A percentile compares a stretch with the other conserved stretches of the same genome.
Evolutionary conservation across 805 yeast genomes (phyloP).

Genomic region (Myxozyma vanderwaltii): DNA sequence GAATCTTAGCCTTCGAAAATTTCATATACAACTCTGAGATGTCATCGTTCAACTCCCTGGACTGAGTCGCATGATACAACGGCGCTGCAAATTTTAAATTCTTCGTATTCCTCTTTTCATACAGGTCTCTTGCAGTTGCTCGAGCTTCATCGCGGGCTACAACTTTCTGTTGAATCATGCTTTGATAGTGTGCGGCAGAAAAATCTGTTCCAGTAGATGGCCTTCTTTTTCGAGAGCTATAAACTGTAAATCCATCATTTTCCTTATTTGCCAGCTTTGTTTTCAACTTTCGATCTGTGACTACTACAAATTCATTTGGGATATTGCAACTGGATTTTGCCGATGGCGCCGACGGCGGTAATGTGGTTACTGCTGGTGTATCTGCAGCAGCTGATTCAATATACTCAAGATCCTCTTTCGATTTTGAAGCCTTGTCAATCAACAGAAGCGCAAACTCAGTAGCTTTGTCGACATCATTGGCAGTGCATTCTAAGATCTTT

Average conservation of each 20-base stretch:
- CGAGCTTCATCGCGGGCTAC: conserved; percentile 10
- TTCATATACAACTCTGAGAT: conserved; percentile 5
- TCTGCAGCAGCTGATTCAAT: not conserved
- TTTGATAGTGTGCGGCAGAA: not conserved
- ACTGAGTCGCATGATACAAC: not conserved
- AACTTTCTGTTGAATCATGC: not conserved
- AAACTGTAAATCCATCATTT: too few relatives aligned
- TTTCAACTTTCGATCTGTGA: not conserved
- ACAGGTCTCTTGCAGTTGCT: conserved; percentile 11
- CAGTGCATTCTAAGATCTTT: not conserved
- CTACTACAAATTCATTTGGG: not conserved
- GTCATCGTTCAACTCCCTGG: not conserved
- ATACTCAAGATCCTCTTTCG: conserved; percentile 2
- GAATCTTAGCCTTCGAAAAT: conserved; percentile 2
- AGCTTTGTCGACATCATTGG: conserved; percentile 13
- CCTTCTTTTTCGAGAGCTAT: too few relatives aligned
- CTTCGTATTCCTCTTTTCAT: conserved; percentile 4
- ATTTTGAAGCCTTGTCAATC: not conserved
- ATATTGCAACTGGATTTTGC: not conserved
- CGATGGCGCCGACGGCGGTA: not conserved
- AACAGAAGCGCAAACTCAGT: conserved; percentile 7
- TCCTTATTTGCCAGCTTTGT: not conserved
- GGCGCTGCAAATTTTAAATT: conserved; percentile 10
- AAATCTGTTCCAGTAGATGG: not conserved
- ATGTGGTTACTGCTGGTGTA: not conserved